Evolutionary conservation across 495 filamentous ascomycete species (phyloP).

Genomic region (Xylaria scruposa): DNA sequence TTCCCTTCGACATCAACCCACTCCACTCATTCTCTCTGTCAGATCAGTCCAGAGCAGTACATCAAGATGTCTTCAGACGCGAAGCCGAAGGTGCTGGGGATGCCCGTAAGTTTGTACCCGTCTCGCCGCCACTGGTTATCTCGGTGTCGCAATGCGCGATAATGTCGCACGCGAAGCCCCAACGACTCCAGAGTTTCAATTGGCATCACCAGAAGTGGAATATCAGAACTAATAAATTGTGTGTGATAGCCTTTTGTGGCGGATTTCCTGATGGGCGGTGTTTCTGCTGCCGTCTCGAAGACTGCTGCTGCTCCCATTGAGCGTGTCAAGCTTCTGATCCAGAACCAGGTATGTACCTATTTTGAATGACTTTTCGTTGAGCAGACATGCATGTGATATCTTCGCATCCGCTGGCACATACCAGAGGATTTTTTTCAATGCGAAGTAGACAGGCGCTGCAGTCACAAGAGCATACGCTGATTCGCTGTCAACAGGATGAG

Average conservation of each 20-base stretch:
- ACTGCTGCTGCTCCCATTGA: slow-evolving; percentile 99
- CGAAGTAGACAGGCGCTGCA: not conserved
- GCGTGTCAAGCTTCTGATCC: slow-evolving; percentile 99
- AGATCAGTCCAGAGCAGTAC: slow-evolving; percentile 41
- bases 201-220: not conserved
- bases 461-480: not conserved
- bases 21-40: slow-evolving; percentile 55
- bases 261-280: slow-evolving; percentile 99
- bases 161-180: not conserved
- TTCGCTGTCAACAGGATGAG: slow-evolving; percentile 77
- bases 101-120: slow-evolving; percentile 69
- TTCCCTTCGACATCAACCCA: slow-evolving; percentile 27
- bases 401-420: not conserved
- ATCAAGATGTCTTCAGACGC: slow-evolving; percentile 67
- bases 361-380: not conserved
- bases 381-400: not conserved
- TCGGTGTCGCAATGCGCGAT: slow-evolving; percentile 2
- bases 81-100: slow-evolving; percentile 73
- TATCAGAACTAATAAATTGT: not conserved
- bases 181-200: not conserved
- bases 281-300: slow-evolving; percentile 99
- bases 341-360: slow-evolving; percentile 88
- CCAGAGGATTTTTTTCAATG: not conserved
- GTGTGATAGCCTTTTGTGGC: slow-evolving; percentile 70
- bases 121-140: slow-evolving; percentile 25